These are phyloP conservation scores for Termitomyces heimii DNA, from an alignment of 768 basidiomycete genomes.

Conservation along the genomic window DNA sequence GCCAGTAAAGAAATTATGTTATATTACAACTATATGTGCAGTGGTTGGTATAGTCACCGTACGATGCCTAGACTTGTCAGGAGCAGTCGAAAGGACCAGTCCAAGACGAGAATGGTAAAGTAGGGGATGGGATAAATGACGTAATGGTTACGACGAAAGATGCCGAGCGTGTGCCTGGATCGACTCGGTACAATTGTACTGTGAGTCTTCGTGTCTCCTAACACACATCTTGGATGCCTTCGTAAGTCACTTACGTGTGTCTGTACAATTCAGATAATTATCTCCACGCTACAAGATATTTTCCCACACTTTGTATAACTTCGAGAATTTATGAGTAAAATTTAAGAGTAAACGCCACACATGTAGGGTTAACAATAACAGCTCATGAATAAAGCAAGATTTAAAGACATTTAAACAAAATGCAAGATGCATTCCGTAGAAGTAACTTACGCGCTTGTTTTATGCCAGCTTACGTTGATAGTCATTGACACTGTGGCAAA, in stretches of 20 bases:
- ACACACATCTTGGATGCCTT: no score
- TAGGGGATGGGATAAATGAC: not conserved
- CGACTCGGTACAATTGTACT: not conserved
- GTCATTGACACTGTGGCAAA: no score
- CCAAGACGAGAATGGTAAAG: not conserved
- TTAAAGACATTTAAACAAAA: not conserved
- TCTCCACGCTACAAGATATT: no score
- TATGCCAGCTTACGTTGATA: no score
- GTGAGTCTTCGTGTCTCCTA: no score
- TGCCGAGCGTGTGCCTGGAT: not conserved
- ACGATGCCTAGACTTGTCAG: not conserved
- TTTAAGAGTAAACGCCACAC: no score
- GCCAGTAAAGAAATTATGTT: not conserved
- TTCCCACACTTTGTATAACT: no score
- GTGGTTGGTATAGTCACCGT: not conserved
- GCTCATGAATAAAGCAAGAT: not conserved
- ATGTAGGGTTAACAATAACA: no score
- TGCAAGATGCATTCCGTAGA: not conserved
- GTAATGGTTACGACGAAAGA: not conserved
- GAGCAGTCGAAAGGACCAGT: not conserved
- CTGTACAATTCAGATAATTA: no score
- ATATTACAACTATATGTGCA: not conserved
- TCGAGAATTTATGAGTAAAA: no score
- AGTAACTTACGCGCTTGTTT: not conserved
- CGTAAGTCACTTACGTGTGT: no score